phyloP scores from a whole-genome alignment of 148 eudicot species.

The Camellia granthamiana region DNA sequence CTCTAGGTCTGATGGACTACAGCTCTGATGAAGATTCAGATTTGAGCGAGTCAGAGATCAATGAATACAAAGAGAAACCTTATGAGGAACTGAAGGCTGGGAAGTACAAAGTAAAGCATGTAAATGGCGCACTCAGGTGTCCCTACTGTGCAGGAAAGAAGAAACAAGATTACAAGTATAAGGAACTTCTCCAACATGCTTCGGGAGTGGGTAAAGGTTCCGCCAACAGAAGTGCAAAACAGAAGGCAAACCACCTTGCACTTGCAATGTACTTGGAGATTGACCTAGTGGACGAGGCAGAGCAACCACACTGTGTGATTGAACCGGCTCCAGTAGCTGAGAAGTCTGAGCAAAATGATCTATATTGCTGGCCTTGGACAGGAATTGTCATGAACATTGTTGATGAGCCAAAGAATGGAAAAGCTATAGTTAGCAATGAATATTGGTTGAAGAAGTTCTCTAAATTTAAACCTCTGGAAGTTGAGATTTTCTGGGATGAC shows the following conservation, averaged over 20 bases:
- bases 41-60: conserved; percentile 86
- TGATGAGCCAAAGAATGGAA: conserved; percentile 26
- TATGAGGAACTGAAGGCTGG: conserved; percentile 53
- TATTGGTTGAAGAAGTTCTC: conserved; percentile 46
- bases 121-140: conserved; percentile 68
- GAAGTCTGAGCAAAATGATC: conserved; percentile 29
- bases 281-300: conserved; percentile 36
- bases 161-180: conserved; percentile 79
- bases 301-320: conserved; percentile 20
- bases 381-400: conserved; percentile 63
- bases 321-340: conserved; percentile 30
- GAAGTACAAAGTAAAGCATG: conserved; percentile 45
- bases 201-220: conserved; percentile 72
- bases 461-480: conserved; percentile 52
- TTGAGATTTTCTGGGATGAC: conserved; percentile 39
- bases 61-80: conserved; percentile 69
- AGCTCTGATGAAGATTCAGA: conserved; percentile 76
- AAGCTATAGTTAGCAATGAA: conserved; percentile 28
- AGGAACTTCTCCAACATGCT: conserved; percentile 78
- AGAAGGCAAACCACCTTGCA: conserved; percentile 71
- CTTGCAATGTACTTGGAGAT: conserved; percentile 53
- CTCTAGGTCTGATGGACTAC: conserved; percentile 40
- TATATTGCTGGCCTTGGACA: conserved; percentile 73
- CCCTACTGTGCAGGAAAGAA: conserved; percentile 92
- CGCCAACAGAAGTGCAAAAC: conserved; percentile 54